Evolutionary conservation across 2,329 filamentous ascomycete species (phyloP).

Genomic region (Xylariaceae sp.): DNA sequence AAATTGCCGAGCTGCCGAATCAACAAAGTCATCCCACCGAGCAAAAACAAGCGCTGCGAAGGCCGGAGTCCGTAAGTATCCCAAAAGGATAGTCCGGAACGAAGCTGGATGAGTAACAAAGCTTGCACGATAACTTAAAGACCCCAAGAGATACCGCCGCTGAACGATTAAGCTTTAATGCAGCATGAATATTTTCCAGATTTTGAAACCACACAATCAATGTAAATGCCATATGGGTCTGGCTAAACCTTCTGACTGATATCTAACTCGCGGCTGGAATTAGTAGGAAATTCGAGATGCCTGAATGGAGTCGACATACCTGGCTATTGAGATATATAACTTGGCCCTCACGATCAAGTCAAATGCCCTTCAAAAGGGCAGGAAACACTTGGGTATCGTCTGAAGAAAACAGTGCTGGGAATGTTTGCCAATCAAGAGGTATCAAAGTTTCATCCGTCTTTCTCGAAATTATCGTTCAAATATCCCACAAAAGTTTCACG

Average conservation of each 20-base stretch:
- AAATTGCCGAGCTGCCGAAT: too few species aligned
- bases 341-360: background rate
- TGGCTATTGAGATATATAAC: background rate
- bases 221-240: background rate
- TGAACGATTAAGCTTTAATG: too few species aligned
- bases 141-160: too few species aligned
- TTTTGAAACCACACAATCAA: too few species aligned
- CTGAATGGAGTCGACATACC: background rate
- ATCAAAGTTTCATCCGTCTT: slow-evolving; percentile 41
- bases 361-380: background rate
- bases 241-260: background rate
- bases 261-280: background rate
- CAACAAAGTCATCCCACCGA: too few species aligned
- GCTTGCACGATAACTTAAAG: too few species aligned
- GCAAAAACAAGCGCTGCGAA: too few species aligned
- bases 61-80: too few species aligned
- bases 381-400: slow-evolving; percentile 2
- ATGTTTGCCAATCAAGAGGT: background rate
- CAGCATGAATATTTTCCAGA: too few species aligned
- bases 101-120: too few species aligned
- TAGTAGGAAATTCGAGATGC: background rate
- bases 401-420: background rate
- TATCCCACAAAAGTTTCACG: slow-evolving; percentile 61
- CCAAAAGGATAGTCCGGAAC: too few species aligned
- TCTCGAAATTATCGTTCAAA: slow-evolving; percentile 59